Conservation (phyloP, 805 yeast species). For the Nakazawaea pomicola region DNA sequence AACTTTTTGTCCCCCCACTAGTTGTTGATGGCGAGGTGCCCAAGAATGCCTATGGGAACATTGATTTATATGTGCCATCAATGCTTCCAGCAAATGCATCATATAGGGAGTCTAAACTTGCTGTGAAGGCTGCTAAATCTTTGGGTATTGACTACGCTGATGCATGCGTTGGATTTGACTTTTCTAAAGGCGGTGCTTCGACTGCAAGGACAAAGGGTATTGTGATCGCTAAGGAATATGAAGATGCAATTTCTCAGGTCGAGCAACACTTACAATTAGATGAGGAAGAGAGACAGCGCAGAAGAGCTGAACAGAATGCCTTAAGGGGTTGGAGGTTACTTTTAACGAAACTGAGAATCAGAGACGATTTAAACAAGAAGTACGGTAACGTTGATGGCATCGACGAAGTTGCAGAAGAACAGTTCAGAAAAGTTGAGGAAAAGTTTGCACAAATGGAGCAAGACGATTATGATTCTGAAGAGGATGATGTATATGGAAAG, state of each 20-base stretch:
- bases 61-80: slow-evolving; percentile 69
- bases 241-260: slow-evolving; percentile 54
- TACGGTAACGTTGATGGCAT: slow-evolving; percentile 40
- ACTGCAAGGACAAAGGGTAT: slow-evolving; percentile 72
- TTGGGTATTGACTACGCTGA: slow-evolving; percentile 75
- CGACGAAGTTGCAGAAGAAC: slow-evolving; percentile 11
- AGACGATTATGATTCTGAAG: slow-evolving; percentile 4
- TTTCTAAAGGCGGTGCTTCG: slow-evolving; percentile 37
- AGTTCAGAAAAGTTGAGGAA: slow-evolving; percentile 2
- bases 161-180: slow-evolving; percentile 86
- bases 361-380: slow-evolving; percentile 36
- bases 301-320: slow-evolving; percentile 42
- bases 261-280: slow-evolving; percentile 44
- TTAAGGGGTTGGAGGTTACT: slow-evolving; percentile 50
- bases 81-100: slow-evolving; percentile 85
- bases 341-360: slow-evolving; percentile 44
- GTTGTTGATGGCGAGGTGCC: slow-evolving; percentile 63
- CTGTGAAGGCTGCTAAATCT: slow-evolving; percentile 66
- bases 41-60: slow-evolving; percentile 75
- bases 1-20: slow-evolving; percentile 60
- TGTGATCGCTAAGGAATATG: slow-evolving; percentile 58
- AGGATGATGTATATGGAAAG: slow-evolving; percentile 20
- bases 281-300: slow-evolving; percentile 39
- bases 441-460: slow-evolving; percentile 2
- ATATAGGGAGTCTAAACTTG: slow-evolving; percentile 48